Evolutionary conservation across 1,284 basidiomycete genomes (phyloP), one percentile per base, ranked within the genome.

Genomic region (Sporisorium exsertum): DNA sequence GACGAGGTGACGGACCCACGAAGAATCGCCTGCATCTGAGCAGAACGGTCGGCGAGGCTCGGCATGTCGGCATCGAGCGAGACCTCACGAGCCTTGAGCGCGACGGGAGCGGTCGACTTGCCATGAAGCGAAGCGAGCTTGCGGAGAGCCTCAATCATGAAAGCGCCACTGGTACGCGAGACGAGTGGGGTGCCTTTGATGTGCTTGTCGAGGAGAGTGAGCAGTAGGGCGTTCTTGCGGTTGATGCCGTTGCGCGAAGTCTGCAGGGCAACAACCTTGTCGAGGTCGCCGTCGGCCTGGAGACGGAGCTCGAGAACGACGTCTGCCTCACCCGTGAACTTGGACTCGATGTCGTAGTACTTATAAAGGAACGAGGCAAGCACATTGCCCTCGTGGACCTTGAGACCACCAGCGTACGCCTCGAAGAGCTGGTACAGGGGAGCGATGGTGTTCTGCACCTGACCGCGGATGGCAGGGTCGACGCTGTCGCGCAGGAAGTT

Each of bases 1-100:
- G 91, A 92, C 65, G 91, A 92, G 32, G 91, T 91, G 61, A 97
- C 92, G 0, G 96, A 93, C 43, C 92, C 89, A 87, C 93, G 94
- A 60, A 99, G 89, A 63, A 99, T 93, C 32, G 91, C 88, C 88
- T 97, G 95, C 92, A 99, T 96, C 87, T 99, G 97, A 27, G 90
- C 88, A 59, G 91, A 88, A 72, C 97, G 93, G 86, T 99, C 97
- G 83, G 96, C 94, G 84, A 95, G 95, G 40, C 94, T 97, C 16
- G 97, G 97, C 90, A 99, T 92, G 86, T 96, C 94, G 58, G 94
- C 94, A 35, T 93, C 90, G 81, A 99, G 97, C 70, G 97, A 90
- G 12, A 98, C 97, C 87, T 99, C 97, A 58, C 97, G 93, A 53
- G 97, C 96, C 87, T 97, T 99, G 81, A 99, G 88, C 3, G 95